Conservation (phyloP, 768 basidiomycete genomes). For the Trametes cingulata region DNA sequence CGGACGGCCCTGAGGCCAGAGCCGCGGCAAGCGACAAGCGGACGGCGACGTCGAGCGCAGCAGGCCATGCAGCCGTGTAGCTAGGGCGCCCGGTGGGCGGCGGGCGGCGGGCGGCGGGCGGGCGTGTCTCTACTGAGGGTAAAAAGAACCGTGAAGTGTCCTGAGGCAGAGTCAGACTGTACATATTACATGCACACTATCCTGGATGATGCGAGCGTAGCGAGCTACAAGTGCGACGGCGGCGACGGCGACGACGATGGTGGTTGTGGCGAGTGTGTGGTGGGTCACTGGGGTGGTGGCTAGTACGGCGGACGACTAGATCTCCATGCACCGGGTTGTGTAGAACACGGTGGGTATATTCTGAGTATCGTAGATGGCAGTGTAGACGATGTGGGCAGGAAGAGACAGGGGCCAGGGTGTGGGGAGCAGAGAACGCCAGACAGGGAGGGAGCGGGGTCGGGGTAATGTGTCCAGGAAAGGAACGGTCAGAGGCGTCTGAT, state of each 20-base stretch:
- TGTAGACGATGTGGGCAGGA: slow-evolving; percentile 14
- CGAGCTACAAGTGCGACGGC: not conserved
- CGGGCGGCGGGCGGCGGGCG: too few relatives aligned
- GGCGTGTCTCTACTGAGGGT: too few relatives aligned
- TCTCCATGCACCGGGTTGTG: slow-evolving; percentile 11
- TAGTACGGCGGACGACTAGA: slow-evolving; percentile 9
- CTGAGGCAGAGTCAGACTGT: slow-evolving; percentile 7
- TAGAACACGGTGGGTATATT: slow-evolving; percentile 21
- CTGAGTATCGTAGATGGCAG: slow-evolving; percentile 16
- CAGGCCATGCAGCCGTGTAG: not conserved
- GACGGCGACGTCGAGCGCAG: slow-evolving; percentile 1
- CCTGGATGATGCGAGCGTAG: slow-evolving; percentile 11
- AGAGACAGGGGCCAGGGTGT: not conserved
- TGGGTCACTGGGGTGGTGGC: too few relatives aligned
- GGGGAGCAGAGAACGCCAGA: not conserved
- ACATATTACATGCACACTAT: slow-evolving; percentile 19
- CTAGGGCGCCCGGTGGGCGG: too few relatives aligned
- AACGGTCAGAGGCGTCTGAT: slow-evolving; percentile 2
- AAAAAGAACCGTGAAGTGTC: slow-evolving; percentile 6
- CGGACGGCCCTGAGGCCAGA: not conserved
- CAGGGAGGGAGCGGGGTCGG: not conserved
- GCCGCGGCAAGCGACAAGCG: too few relatives aligned
- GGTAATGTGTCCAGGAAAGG: not conserved
- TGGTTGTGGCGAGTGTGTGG: not conserved
- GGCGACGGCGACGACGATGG: not conserved